These are phyloP conservation scores for Pleodorina starrii DNA, from an alignment of 139 green algal species.

Conservation along the genomic window DNA sequence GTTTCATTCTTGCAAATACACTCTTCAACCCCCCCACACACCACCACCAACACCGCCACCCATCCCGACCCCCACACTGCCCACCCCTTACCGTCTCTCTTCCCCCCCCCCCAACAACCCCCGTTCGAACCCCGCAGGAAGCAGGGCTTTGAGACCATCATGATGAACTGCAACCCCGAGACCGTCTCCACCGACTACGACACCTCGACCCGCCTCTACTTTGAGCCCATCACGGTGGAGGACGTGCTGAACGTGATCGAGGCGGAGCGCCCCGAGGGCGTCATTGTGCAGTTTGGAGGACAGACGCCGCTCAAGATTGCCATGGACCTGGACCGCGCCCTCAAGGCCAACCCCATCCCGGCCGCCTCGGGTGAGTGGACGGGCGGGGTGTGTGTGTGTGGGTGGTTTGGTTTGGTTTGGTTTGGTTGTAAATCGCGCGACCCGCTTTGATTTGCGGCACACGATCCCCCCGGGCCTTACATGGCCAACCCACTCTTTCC, in stretches of 20 bases:
- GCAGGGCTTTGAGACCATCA: conserved; percentile 98
- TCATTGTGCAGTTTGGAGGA: conserved; percentile 99
- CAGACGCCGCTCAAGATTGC: conserved; percentile 96
- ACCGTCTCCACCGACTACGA: conserved; percentile 99
- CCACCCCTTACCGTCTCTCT: too few species aligned
- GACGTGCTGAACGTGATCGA: conserved; percentile 99
- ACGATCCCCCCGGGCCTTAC: too few species aligned
- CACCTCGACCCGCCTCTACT: conserved; percentile 98
- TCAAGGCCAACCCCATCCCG: conserved; percentile 86
- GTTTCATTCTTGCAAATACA: too few species aligned
- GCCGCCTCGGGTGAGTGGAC: conserved; percentile 70
- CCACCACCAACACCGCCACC: too few species aligned
- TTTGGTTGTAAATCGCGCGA: too few species aligned
- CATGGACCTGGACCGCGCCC: conserved; percentile 81
- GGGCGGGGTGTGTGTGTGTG: too few species aligned
- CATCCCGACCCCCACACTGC: too few species aligned
- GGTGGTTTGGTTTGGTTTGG: too few species aligned
- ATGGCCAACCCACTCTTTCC: too few species aligned
- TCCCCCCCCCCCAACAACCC: too few species aligned
- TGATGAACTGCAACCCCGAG: conserved; percentile 99
- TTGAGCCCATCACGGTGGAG: conserved; percentile 97
- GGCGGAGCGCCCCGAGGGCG: conserved; percentile 95
- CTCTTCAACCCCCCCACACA: too few species aligned
- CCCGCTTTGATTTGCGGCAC: too few species aligned
- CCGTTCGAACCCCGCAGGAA: conserved; percentile 70